phyloP scores from a whole-genome alignment of 805 yeast species.

The Candida insectorum region DNA sequence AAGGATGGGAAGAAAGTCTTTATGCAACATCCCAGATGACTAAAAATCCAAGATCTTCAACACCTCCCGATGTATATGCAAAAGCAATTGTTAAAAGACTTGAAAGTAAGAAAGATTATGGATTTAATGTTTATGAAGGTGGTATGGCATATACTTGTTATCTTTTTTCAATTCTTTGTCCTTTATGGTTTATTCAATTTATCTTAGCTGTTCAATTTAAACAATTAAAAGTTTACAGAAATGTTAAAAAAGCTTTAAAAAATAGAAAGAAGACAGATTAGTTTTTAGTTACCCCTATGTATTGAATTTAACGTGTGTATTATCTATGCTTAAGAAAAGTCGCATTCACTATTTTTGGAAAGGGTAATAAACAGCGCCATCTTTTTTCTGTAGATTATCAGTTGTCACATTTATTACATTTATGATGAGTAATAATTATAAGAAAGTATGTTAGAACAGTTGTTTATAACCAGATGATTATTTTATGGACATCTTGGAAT shows the following conservation, averaged over 20 bases:
- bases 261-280: background rate
- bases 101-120: conserved; percentile 15
- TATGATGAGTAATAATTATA: conserved; percentile 6
- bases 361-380: conserved; percentile 8
- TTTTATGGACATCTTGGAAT: too few relatives aligned
- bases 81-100: conserved; percentile 19
- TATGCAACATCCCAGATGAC: conserved; percentile 19
- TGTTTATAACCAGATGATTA: too few relatives aligned
- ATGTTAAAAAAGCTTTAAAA: conserved; percentile 11
- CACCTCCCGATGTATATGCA: conserved; percentile 23
- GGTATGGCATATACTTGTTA: conserved; percentile 17
- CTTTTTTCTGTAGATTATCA: too few relatives aligned
- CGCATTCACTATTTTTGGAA: too few relatives aligned
- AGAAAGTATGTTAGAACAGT: conserved; percentile 8
- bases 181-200: conserved; percentile 23
- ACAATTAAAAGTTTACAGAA: conserved; percentile 20
- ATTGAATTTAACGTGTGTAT: too few relatives aligned
- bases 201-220: conserved; percentile 20
- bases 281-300: too few relatives aligned
- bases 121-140: conserved; percentile 29
- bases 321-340: too few relatives aligned
- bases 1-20: conserved; percentile 16
- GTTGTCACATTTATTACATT: too few relatives aligned
- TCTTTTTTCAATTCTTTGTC: conserved; percentile 17
- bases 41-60: conserved; percentile 13